Percentiles rank a stretch among this genome's conserved stretches.
These are phyloP conservation scores for Nemania bipapillata DNA, from an alignment of 2,329 filamentous ascomycete genomes.

Conservation along the genomic window DNA sequence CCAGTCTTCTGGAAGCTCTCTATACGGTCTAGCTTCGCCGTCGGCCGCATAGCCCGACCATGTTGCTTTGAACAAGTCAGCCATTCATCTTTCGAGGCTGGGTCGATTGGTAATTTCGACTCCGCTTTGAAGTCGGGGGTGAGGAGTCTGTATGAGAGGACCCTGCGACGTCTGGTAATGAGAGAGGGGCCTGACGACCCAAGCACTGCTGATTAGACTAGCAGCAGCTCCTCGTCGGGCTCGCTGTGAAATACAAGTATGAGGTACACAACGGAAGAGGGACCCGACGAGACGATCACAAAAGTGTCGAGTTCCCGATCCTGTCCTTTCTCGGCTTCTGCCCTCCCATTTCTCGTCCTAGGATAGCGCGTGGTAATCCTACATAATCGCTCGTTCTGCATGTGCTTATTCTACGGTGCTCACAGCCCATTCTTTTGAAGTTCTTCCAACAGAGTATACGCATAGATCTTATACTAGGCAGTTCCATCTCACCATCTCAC, in stretches of 20 bases:
- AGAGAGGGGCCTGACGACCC: conserved; percentile 38
- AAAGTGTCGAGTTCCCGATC: conserved; percentile 28
- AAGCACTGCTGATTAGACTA: conserved; percentile 27
- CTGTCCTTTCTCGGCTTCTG: conserved; percentile 3
- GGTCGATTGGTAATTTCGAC: conserved; percentile 38
- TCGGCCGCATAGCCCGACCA: conserved; percentile 29
- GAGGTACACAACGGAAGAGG: conserved; percentile 10
- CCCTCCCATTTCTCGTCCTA: conserved; percentile 10
- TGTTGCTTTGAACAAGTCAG: conserved; percentile 17
- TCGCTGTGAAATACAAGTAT: conserved; percentile 18
- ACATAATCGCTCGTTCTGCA: conserved; percentile 13
- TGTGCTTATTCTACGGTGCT: background rate
- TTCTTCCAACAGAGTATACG: background rate
- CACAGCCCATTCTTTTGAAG: conserved; percentile 4
- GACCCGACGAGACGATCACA: conserved; percentile 33
- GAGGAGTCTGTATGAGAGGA: conserved; percentile 32
- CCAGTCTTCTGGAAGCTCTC: conserved; percentile 36
- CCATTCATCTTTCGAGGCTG: conserved; percentile 31
- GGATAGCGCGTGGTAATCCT: conserved; percentile 13
- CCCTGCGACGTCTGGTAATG: conserved; percentile 33
- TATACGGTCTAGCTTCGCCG: conserved; percentile 27
- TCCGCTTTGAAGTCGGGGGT: conserved; percentile 35
- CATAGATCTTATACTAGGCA: background rate
- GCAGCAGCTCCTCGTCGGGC: conserved; percentile 26
- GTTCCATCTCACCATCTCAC: background rate